phyloP scores from a whole-genome alignment of 129 eudicot genomes.

The Tagetes patula region DNA sequence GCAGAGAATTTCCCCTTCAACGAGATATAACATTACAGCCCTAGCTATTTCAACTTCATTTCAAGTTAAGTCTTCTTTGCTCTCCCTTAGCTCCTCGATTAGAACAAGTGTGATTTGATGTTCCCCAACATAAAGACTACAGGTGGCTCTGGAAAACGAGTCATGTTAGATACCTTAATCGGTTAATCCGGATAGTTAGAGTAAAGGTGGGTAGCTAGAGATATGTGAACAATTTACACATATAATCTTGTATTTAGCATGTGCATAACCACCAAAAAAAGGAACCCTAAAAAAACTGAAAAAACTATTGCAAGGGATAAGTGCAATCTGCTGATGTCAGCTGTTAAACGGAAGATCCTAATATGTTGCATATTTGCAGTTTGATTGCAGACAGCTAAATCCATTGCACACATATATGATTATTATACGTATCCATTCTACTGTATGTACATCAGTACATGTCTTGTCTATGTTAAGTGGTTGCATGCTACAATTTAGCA shows the following conservation, averaged over 20 bases:
- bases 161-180: constrained; percentile 2
- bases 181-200: neutral
- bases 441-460: neutral
- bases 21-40: constrained; percentile 11
- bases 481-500: constrained; percentile 12
- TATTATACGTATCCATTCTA: neutral
- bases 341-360: constrained; percentile 8
- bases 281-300: neutral
- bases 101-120: neutral
- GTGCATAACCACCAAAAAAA: neutral
- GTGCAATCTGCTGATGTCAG: constrained; percentile 9
- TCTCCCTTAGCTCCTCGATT: neutral
- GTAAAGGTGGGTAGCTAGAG: neutral
- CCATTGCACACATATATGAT: neutral
- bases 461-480: neutral
- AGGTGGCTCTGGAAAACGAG: neutral
- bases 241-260: neutral
- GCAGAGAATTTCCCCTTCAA: neutral
- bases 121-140: neutral
- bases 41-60: constrained; percentile 10
- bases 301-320: neutral
- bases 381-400: neutral
- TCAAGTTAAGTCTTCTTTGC: neutral
- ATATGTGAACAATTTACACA: neutral
- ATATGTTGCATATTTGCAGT: neutral